Conservation (phyloP, 148 eudicot genomes). For the Vaccinium vitisidaea region DNA sequence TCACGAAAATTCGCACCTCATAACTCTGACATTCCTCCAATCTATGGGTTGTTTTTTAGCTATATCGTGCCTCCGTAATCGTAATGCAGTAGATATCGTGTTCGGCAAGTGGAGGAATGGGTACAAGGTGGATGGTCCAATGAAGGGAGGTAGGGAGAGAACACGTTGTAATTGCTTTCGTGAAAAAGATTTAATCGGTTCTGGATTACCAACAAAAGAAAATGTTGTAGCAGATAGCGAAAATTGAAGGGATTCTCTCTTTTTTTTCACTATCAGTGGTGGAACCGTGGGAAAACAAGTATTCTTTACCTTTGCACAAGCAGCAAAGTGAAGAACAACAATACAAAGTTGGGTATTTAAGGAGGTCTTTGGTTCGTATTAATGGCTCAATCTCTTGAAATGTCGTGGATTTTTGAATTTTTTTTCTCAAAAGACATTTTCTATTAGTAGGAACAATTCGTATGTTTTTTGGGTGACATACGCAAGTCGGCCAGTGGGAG, state of each 20-base stretch:
- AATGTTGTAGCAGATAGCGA: too few species aligned
- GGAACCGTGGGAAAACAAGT: background rate
- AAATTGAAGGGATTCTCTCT: too few species aligned
- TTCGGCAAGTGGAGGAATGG: background rate
- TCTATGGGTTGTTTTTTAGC: background rate
- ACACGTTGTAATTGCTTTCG: background rate
- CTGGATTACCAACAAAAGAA: too few species aligned
- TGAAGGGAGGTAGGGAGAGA: background rate
- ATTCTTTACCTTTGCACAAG: background rate
- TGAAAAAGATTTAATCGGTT: too few species aligned
- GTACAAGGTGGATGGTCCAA: background rate
- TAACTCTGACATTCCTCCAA: background rate
- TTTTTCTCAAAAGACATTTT: too few species aligned
- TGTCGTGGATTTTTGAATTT: background rate
- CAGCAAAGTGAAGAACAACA: background rate
- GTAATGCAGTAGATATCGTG: background rate
- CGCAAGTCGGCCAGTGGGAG: background rate
- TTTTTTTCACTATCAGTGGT: too few species aligned
- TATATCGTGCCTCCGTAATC: background rate
- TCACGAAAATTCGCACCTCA: background rate
- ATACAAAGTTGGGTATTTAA: background rate
- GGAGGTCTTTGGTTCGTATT: background rate
- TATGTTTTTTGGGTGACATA: background rate
- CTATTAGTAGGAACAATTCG: background rate
- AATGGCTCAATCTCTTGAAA: background rate